Evolutionary conservation across 1,139 yeast species (phyloP), one percentile per base, ranked within the genome.

Genomic region (Debaryomycetaceae sp.): DNA sequence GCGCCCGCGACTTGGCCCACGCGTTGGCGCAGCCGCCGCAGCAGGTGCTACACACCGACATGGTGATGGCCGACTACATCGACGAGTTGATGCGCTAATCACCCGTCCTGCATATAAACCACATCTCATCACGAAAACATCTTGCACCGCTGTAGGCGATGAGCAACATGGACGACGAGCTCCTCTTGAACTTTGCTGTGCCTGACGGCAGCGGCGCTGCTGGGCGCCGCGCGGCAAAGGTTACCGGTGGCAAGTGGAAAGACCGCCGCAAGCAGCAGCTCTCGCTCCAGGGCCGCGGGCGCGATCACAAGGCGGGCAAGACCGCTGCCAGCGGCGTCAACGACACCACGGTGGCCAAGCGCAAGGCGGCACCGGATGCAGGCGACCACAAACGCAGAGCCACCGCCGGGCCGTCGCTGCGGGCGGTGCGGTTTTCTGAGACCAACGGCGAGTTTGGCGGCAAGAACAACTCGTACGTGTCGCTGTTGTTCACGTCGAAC

Each of bases 401-500:
- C n/a, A 32, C 32, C 9, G 12, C 16, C 25, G 58, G 53, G 2
- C 49, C 49, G 2, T 37, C 51, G 1, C 35, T 53, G 18, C 58
- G 55, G 34, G 49, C 47, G 40, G 44, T 50, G 27, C 58, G 59
- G 36, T 59, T 56, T 41, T 42, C 59, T 3, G 77, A 71, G 46
- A 45, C 61, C 2, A 55, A 58, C 24, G 78, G 78, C 5, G 73
- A 67, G 41, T 49, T 47, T 37, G 77, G 76, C 6, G 77, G 77
- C 3, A 63, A 65, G 36, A 63, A 65, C 39, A 71, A 72, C 37
- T 68, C 83, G 2, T 78, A 80, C 48, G 89, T 89, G 2, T 84
- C 96, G 0, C 88, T 96, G 1, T 63, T 89, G 32, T 89, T 89
- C 63, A 83, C 95, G 0, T 77, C 93, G 1, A 83, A 79, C 41